phyloP scores from a whole-genome alignment of 2,329 filamentous ascomycete species.

The Exophiala sp. region DNA sequence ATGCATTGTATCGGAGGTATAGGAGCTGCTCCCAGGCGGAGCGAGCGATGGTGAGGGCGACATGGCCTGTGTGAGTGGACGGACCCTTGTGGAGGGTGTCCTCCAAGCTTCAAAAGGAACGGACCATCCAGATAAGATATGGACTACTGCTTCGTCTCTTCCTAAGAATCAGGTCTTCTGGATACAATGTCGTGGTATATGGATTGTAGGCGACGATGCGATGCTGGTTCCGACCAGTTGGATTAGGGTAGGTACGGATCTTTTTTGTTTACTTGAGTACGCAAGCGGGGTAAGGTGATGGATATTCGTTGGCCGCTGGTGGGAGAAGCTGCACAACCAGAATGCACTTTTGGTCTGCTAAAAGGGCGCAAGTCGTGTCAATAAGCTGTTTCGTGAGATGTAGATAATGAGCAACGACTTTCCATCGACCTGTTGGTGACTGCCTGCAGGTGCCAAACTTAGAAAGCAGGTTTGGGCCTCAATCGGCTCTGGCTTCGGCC shows the following conservation, averaged over 20 bases:
- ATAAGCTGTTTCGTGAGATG: no score
- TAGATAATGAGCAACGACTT: no score
- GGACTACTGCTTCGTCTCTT: no score
- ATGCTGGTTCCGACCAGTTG: background rate
- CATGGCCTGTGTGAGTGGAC: constrained; percentile 30
- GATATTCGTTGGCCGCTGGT: background rate
- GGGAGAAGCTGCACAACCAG: no score
- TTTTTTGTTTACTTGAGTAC: background rate
- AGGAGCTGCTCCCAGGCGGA: constrained; percentile 58
- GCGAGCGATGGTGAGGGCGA: constrained; percentile 44
- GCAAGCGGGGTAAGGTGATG: background rate
- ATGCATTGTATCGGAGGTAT: constrained; percentile 58
- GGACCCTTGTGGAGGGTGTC: constrained; percentile 20
- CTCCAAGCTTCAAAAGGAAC: constrained; percentile 16
- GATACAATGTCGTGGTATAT: background rate
- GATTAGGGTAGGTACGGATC: background rate
- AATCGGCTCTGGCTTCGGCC: no score
- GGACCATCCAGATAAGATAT: constrained; percentile 19
- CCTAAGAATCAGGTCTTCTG: background rate
- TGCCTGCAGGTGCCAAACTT: no score
- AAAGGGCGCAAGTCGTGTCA: no score
- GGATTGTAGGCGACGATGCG: background rate
- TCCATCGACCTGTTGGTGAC: no score
- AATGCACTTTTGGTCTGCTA: no score
- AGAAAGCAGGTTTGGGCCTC: no score